Evolutionary conservation across 192 early-diverging fungal genomes (phyloP).

Genomic region (Cetraspora pellucida): DNA sequence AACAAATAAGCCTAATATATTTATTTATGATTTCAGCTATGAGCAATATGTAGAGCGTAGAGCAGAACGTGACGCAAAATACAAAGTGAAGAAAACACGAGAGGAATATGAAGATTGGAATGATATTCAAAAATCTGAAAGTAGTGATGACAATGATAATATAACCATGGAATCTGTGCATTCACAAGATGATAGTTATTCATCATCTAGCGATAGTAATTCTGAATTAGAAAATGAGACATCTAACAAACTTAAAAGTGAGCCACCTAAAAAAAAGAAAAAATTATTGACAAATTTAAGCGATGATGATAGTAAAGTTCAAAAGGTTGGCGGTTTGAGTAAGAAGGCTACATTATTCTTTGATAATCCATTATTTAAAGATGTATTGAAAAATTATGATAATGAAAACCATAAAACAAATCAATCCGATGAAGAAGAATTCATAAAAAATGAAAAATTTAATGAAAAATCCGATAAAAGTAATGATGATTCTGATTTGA

Average conservation of each 20-base stretch:
- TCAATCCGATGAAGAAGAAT: slow-evolving; percentile 45
- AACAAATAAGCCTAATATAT: not conserved
- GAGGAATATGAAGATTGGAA: slow-evolving; percentile 72
- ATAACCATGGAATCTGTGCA: slow-evolving; percentile 36
- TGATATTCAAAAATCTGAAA: slow-evolving; percentile 58
- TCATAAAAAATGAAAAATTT: slow-evolving; percentile 41
- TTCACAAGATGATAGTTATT: slow-evolving; percentile 1
- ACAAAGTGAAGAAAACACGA: slow-evolving; percentile 67
- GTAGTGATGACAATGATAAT: slow-evolving; percentile 15
- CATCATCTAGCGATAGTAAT: slow-evolving; percentile 41
- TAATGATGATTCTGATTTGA: not conserved
- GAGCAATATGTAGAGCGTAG: slow-evolving; percentile 72
- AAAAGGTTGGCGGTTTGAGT: slow-evolving; percentile 62
- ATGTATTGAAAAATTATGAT: slow-evolving; percentile 52
- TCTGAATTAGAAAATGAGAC: slow-evolving; percentile 43
- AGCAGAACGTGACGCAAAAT: slow-evolving; percentile 75
- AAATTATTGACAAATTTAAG: slow-evolving; percentile 49
- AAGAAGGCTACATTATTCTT: slow-evolving; percentile 92
- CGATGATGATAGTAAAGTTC: slow-evolving; percentile 46
- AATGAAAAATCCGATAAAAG: slow-evolving; percentile 35
- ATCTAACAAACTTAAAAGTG: slow-evolving; percentile 13
- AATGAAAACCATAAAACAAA: slow-evolving; percentile 63
- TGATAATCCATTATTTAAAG: slow-evolving; percentile 91
- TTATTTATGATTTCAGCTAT: slow-evolving; percentile 61
- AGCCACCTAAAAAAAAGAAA: slow-evolving; percentile 37